A percentile compares a stretch with the other conserved stretches of the same genome.
These are phyloP conservation scores for Yamadazyma songkhlaensis DNA, from an alignment of 1,139 yeast species.

Conservation along the genomic window DNA sequence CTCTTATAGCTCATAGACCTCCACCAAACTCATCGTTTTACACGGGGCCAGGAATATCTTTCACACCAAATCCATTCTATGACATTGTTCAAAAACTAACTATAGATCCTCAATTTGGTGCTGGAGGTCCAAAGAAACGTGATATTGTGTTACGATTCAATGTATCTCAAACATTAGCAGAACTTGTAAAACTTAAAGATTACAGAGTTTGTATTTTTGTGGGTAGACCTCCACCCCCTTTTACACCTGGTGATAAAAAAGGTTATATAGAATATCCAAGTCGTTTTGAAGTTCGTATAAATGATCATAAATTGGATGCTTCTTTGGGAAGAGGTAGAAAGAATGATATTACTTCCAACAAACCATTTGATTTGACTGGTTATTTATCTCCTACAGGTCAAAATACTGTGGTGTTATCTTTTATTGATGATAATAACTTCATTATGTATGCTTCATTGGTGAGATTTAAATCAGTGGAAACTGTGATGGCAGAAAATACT, in stretches of 20 bases:
- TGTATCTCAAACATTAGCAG: not conserved
- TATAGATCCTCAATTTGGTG: slow-evolving; percentile 35
- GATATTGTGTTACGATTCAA: slow-evolving; percentile 35
- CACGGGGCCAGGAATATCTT: slow-evolving; percentile 44
- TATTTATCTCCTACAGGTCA: slow-evolving; percentile 15
- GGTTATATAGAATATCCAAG: slow-evolving; percentile 42
- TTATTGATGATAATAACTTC: slow-evolving; percentile 43
- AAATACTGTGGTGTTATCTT: slow-evolving; percentile 49
- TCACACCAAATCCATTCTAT: slow-evolving; percentile 54
- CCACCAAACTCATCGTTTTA: too few relatives aligned
- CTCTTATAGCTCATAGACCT: too few relatives aligned
- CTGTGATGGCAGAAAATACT: slow-evolving; percentile 22
- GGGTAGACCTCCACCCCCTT: slow-evolving; percentile 26
- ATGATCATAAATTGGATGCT: slow-evolving; percentile 44
- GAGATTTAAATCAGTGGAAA: slow-evolving; percentile 37
- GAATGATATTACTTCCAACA: slow-evolving; percentile 59
- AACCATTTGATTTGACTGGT: slow-evolving; percentile 63
- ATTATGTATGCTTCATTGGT: slow-evolving; percentile 57
- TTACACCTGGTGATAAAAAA: slow-evolving; percentile 2
- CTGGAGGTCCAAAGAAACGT: slow-evolving; percentile 23
- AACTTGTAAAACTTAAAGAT: not conserved
- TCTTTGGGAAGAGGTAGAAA: slow-evolving; percentile 52
- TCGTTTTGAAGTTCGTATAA: slow-evolving; percentile 55
- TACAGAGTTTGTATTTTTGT: slow-evolving; percentile 2
- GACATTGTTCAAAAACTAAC: slow-evolving; percentile 40